Percentiles rank a stretch among this genome's conserved stretches.
These are phyloP conservation scores for Tylopilus cervinicoccineus DNA, from an alignment of 768 basidiomycete species.

Conservation along the genomic window DNA sequence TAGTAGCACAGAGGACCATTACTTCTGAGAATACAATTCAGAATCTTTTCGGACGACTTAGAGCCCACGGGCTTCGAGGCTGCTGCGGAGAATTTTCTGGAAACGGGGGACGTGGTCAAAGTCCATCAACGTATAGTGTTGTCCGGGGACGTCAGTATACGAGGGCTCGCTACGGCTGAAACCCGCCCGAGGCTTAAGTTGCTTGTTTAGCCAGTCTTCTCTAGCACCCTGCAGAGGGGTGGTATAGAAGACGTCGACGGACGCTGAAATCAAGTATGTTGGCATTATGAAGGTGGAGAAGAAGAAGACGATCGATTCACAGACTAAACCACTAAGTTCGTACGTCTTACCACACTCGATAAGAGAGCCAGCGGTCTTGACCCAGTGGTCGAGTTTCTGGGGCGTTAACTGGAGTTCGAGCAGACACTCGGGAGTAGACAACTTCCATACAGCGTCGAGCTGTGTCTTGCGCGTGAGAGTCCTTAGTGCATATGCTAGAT, in stretches of 20 bases:
- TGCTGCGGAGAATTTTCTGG: slow-evolving; percentile 27
- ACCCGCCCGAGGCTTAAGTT: slow-evolving; percentile 24
- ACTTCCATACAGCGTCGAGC: slow-evolving; percentile 24
- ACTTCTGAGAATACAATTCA: no score
- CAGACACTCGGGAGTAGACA: slow-evolving; percentile 27
- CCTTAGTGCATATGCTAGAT: slow-evolving; percentile 17
- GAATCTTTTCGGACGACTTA: no score
- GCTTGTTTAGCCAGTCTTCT: slow-evolving; percentile 28
- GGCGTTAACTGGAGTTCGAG: slow-evolving; percentile 26
- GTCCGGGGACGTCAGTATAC: slow-evolving; percentile 26
- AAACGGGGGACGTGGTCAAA: slow-evolving; percentile 29
- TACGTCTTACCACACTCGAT: slow-evolving; percentile 31
- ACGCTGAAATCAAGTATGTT: slow-evolving; percentile 5
- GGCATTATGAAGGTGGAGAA: background rate
- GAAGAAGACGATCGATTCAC: slow-evolving; percentile 13
- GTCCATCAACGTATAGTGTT: slow-evolving; percentile 31
- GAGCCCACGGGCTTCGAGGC: slow-evolving; percentile 26
- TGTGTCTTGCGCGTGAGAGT: slow-evolving; percentile 20
- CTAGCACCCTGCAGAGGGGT: slow-evolving; percentile 27
- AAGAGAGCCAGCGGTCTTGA: slow-evolving; percentile 26
- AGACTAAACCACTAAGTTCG: slow-evolving; percentile 21
- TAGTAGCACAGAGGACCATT: no score
- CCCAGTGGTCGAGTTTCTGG: slow-evolving; percentile 26
- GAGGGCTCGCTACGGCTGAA: slow-evolving; percentile 23
- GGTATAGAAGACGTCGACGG: slow-evolving; percentile 26